Base-by-base conservation (phyloP, 345 rosid species). In the Gossypium thurberi region DNA sequence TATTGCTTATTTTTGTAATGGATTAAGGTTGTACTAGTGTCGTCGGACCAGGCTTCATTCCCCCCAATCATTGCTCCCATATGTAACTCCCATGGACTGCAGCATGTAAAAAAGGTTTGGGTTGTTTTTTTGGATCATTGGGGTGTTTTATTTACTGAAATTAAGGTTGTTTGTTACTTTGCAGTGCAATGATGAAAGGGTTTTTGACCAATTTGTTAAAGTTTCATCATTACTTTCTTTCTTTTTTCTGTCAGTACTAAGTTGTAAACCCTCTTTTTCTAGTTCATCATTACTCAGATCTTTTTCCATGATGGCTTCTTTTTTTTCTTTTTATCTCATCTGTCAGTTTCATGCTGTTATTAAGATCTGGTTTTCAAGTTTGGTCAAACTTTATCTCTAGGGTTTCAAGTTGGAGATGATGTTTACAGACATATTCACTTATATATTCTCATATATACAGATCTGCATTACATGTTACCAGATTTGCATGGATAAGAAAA, bases 21-120 rank as follows among this genome's bases (percentile, higher is more conserved):
- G 56, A 60, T 64, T 57, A 69, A 68, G 65, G 60, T 23, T 78
- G 8, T 66, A 67, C 64, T 70, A 77, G 97, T 15, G 91, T 85
- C 87, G 84, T 91, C 94, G 97, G 97, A 91, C 97, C 97, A 91
- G 97, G 97, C 97, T 91, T 91, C 94, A 89, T 89, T 88, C 95
- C 95, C 91, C 95, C 90, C 91, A 91, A 89, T 85, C 79, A 59
- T 77, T 80, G 85, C 89, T 87, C 82, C 40, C 40, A 33, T 33
- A 33, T 33, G 40, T 1, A 33, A 33, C 40, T 33, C 40, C 23
- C 67, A 46, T 17, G 52, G 3, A 6, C 44, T 28, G 57, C 75
- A 23, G 76, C 78, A 42, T 21, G 77, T 65, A n/a, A 75, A 78
- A n/a, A 77, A 78, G 82, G 87, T 81, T 83, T 84, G 81, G 23